These are phyloP conservation scores for Annulohypoxylon nitens DNA, from an alignment of 495 filamentous ascomycete genomes.

Conservation along the genomic window DNA sequence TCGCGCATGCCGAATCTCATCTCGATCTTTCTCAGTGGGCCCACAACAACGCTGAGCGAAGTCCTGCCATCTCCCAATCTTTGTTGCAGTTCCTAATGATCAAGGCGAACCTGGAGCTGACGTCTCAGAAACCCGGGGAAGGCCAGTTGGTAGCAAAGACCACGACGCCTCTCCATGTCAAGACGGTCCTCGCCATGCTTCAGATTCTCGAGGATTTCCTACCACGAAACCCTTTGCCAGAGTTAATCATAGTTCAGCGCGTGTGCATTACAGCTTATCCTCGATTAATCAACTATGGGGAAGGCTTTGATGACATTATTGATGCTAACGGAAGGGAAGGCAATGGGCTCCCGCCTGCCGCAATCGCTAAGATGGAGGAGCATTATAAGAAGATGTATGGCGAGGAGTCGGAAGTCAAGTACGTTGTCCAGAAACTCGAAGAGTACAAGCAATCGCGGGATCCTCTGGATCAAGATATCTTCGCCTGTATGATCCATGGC, in stretches of 20 bases:
- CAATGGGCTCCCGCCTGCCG: conserved; percentile 80
- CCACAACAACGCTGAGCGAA: conserved; percentile 71
- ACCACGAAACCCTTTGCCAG: conserved; percentile 61
- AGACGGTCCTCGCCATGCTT: conserved; percentile 85
- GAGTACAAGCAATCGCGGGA: conserved; percentile 87
- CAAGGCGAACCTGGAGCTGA: conserved; percentile 85
- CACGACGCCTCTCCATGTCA: conserved; percentile 75
- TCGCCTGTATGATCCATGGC: conserved; percentile 98
- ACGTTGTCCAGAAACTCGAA: conserved; percentile 84
- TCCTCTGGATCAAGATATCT: conserved; percentile 88
- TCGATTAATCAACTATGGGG: conserved; percentile 95
- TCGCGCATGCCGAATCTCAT: conserved; percentile 84
- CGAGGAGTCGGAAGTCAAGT: conserved; percentile 81
- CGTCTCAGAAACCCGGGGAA: conserved; percentile 70
- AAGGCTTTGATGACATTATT: conserved; percentile 89
- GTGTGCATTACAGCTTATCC: conserved; percentile 93
- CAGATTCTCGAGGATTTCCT: conserved; percentile 78
- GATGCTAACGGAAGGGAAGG: conserved; percentile 83
- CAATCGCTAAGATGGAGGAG: conserved; percentile 93
- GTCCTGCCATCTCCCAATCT: conserved; percentile 70
- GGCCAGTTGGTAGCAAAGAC: conserved; percentile 62
- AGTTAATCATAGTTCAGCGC: conserved; percentile 76
- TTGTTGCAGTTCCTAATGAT: conserved; percentile 81
- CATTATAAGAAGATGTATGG: conserved; percentile 97
- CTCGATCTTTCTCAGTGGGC: conserved; percentile 89